Percentiles rank a stretch among this genome's conserved stretches.
These are phyloP conservation scores for Yamadazyma trypodendri DNA, from an alignment of 1,139 yeast species.

Conservation along the genomic window DNA sequence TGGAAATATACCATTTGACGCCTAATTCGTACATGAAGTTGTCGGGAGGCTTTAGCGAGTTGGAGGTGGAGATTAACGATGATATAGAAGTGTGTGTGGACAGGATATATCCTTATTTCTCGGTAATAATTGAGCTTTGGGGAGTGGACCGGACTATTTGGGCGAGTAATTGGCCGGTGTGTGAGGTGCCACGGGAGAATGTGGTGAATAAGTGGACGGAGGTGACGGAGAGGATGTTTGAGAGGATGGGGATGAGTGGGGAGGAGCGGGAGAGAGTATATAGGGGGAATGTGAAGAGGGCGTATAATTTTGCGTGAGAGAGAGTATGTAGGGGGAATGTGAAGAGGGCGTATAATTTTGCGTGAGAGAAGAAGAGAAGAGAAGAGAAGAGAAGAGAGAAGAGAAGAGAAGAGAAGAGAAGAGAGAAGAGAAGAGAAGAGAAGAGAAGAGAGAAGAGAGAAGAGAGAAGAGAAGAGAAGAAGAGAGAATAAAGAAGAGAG, in stretches of 20 bases:
- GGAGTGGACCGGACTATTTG: slow-evolving; percentile 31
- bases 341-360: neutral
- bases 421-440: too few relatives aligned
- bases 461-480: too few relatives aligned
- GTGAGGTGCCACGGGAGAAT: slow-evolving; percentile 19
- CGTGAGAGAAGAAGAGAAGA: neutral
- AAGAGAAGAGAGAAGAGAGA: too few relatives aligned
- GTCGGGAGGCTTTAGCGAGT: slow-evolving; percentile 42
- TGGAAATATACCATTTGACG: slow-evolving; percentile 16
- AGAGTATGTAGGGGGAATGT: too few relatives aligned
- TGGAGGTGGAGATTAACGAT: slow-evolving; percentile 17
- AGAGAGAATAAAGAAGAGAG: too few relatives aligned
- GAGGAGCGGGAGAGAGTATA: slow-evolving; percentile 14
- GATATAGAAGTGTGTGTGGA: slow-evolving; percentile 15
- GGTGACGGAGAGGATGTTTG: slow-evolving; percentile 18
- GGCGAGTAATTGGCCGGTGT: slow-evolving; percentile 49
- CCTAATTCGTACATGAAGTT: slow-evolving; percentile 34
- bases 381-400: neutral
- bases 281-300: slow-evolving; percentile 10
- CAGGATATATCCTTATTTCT: slow-evolving; percentile 31
- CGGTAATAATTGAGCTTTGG: slow-evolving; percentile 24
- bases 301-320: slow-evolving; percentile 12
- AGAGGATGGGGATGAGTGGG: slow-evolving; percentile 10
- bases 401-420: neutral
- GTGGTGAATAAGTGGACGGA: slow-evolving; percentile 16